Evolutionary conservation across 176 grass and related monocot species (phyloP).

Genomic region (Bothriochloa decipiens): DNA sequence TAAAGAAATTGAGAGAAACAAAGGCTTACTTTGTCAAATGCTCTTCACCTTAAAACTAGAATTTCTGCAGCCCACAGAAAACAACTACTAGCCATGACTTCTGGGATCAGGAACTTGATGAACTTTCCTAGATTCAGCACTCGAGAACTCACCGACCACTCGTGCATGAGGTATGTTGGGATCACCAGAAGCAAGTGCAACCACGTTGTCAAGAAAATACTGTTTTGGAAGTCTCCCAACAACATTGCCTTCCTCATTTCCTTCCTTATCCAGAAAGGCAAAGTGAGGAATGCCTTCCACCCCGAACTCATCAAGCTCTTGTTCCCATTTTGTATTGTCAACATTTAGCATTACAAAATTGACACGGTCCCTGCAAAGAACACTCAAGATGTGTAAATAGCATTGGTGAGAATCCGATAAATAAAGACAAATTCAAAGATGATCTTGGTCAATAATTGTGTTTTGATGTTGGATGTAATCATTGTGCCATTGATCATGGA

Average conservation of each 20-base stretch:
- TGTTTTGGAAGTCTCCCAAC: constrained; percentile 80
- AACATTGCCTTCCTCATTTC: constrained; percentile 94
- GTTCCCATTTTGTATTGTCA: constrained; percentile 98
- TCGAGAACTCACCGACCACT: constrained; percentile 76
- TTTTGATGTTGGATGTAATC: constrained; percentile 19
- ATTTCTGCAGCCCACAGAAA: not conserved
- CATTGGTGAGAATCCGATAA: not conserved
- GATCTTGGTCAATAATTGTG: not conserved
- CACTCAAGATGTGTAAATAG: constrained; percentile 1
- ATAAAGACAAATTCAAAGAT: not conserved
- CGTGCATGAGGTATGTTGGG: constrained; percentile 72
- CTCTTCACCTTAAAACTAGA: not conserved
- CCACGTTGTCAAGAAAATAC: constrained; percentile 93
- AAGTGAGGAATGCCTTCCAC: constrained; percentile 97
- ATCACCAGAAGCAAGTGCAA: constrained; percentile 81
- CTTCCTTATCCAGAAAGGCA: constrained; percentile 89
- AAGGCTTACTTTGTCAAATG: constrained; percentile 35
- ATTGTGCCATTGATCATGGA: not conserved
- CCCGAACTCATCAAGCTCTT: constrained; percentile 97
- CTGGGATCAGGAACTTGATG: constrained; percentile 91
- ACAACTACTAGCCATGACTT: constrained; percentile 73
- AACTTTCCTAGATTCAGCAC: constrained; percentile 74
- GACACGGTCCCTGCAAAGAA: constrained; percentile 62
- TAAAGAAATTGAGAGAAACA: constrained; percentile 6
- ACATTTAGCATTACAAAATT: constrained; percentile 99